Base-by-base conservation (phyloP, 768 basidiomycete genomes). In the Artomyces pyxidatus region DNA sequence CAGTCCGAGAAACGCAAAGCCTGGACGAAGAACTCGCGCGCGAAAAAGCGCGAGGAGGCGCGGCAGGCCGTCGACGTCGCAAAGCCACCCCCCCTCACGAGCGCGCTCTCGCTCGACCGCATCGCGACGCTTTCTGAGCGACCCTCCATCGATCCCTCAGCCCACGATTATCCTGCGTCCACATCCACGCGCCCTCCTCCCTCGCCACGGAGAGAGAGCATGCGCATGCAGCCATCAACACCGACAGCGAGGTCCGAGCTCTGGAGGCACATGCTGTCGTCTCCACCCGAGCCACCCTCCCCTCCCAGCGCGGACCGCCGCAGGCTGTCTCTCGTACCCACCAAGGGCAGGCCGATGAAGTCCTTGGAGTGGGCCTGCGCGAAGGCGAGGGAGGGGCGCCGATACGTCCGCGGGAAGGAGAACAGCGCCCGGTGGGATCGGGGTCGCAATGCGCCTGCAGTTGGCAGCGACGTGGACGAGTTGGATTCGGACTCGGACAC, bases 291-390 rank as follows among this genome's bases (percentile, higher is more conserved):
- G 2, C 68, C 73, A 7, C 74, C 77, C 4, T 70, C 71, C 32
- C 80, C 78, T 51, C 80, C 81, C 0, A 63, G 61, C 14, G 65
- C 69, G 2, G 65, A 68, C 48, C 74, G 74, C 38, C 73, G 69
- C 45, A 67, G 76, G 54, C 47, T 61, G 6, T 50, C 61, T 3
- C 72, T 73, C 22, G 73, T 75, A 45, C 72, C 71, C 19, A 68
- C 71, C 35, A 67, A 70, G 10, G 48, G 64, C 28, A 72, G 73
- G 56, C 67, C 66, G 17, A 70, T 74, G 21, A 72, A 71, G 26
- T 82, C 83, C 11, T 67, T 88, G 48, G 85, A 87, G 58, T 86
- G 83, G 83, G 84, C 84, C 0, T 87, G 84, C 63, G 82, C 82
- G 39, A 68, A 66, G 23, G 68, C 64, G 42, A 64, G 71, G 48